Conservation (phyloP, 2,329 filamentous ascomycete species). For the Parasarocladium wereldwijsianum region DNA sequence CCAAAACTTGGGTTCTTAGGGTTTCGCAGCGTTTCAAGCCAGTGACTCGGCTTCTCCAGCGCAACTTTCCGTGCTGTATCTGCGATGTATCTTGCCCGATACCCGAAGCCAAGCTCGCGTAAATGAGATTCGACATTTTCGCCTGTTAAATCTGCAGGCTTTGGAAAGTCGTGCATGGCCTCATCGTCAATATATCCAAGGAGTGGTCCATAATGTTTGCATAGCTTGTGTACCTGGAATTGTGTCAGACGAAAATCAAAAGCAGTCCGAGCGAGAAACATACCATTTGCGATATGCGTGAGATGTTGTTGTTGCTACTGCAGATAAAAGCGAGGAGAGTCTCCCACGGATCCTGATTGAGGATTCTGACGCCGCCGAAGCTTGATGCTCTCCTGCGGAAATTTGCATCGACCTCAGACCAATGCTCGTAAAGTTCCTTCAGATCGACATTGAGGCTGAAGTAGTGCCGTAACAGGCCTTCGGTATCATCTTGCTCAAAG, state of each 20-base stretch:
- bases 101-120: conserved; percentile 79
- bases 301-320: conserved; percentile 97
- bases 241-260: too few relatives aligned
- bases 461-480: conserved; percentile 65
- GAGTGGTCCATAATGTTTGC: conserved; percentile 66
- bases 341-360: conserved; percentile 95
- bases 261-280: conserved; percentile 6
- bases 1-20: conserved; percentile 51
- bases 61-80: conserved; percentile 68
- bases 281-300: conserved; percentile 89
- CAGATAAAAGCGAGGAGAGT: conserved; percentile 89
- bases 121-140: conserved; percentile 67
- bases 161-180: conserved; percentile 77
- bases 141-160: conserved; percentile 56
- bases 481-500: conserved; percentile 51
- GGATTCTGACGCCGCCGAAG: conserved; percentile 82
- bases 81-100: conserved; percentile 83
- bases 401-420: conserved; percentile 74
- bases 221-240: conserved; percentile 67
- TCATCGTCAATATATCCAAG: conserved; percentile 57
- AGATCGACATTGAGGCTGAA: conserved; percentile 76
- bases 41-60: conserved; percentile 49
- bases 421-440: conserved; percentile 63
- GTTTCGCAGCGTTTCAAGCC: conserved; percentile 69
- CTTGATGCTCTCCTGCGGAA: conserved; percentile 76